Percentiles rank a stretch among this genome's conserved stretches.
Evolutionary conservation across 192 early-diverging fungal species (phyloP).

Genomic region (Gigaspora rosea): DNA sequence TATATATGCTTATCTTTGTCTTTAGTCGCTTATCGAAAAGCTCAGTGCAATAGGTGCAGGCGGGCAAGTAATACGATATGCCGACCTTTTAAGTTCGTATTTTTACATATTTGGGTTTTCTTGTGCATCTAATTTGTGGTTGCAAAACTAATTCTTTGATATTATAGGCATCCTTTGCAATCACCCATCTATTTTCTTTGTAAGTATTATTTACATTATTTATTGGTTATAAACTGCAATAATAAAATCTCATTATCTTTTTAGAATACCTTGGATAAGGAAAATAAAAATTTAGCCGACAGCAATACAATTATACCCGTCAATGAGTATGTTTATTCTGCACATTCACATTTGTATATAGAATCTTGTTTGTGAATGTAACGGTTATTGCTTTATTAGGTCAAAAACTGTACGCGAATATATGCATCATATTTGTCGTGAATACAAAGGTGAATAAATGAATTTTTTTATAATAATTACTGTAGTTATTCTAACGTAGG

Average conservation of each 20-base stretch:
- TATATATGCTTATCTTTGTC: background rate
- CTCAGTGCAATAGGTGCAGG: constrained; percentile 10
- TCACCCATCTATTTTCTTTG: constrained; percentile 60
- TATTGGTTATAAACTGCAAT: too few species aligned
- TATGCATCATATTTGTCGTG: background rate
- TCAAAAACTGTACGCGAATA: background rate
- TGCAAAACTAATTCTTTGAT: too few species aligned
- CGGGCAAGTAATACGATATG: background rate
- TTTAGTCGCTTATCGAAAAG: background rate
- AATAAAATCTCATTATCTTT: too few species aligned
- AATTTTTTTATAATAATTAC: too few species aligned
- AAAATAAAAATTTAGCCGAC: too few species aligned
- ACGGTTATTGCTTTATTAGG: background rate
- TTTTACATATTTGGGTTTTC: constrained; percentile 39
- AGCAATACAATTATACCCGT: too few species aligned
- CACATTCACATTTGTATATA: background rate
- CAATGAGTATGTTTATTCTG: background rate
- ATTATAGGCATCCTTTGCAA: constrained; percentile 48
- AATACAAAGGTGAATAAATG: background rate
- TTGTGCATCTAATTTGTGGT: too few species aligned
- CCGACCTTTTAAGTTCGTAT: constrained; percentile 22
- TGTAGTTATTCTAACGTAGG: too few species aligned
- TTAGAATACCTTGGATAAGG: too few species aligned
- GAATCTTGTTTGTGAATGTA: background rate
- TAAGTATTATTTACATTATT: constrained; percentile 19